Evolutionary conservation across 306 rosid genomes (phyloP).

Genomic region (Dicorynia guianensis): DNA sequence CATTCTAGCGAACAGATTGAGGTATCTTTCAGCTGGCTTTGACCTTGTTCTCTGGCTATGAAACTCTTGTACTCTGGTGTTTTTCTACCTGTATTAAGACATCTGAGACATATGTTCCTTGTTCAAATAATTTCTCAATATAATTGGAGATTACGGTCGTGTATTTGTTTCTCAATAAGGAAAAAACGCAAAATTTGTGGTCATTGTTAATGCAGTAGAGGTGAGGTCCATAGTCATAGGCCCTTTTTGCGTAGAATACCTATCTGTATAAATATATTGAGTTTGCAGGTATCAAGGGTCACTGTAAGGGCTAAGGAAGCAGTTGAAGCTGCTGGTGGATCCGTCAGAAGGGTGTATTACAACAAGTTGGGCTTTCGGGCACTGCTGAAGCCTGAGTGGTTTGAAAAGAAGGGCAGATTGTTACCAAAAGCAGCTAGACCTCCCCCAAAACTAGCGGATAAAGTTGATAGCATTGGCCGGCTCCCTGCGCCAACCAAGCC

Average conservation of each 20-base stretch:
- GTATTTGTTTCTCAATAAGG: slow-evolving; percentile 2
- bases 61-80: background rate
- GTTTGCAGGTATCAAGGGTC: slow-evolving; percentile 84
- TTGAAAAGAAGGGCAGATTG: slow-evolving; percentile 92
- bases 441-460: slow-evolving; percentile 86
- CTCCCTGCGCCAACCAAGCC: slow-evolving; percentile 94
- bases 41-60: background rate
- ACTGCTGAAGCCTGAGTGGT: slow-evolving; percentile 88
- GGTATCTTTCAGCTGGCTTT: background rate
- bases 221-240: background rate
- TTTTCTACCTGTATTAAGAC: background rate
- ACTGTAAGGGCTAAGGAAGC: slow-evolving; percentile 91
- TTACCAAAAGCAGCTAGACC: slow-evolving; percentile 97
- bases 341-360: slow-evolving; percentile 88
- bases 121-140: background rate
- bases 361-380: slow-evolving; percentile 87
- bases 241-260: background rate
- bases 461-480: slow-evolving; percentile 90
- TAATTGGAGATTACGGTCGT: slow-evolving; percentile 14
- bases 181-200: background rate
- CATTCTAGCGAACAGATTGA: background rate
- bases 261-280: slow-evolving; percentile 26
- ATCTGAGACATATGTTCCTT: background rate
- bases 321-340: slow-evolving; percentile 92
- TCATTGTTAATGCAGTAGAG: background rate